phyloP scores from a whole-genome alignment of 2,329 filamentous ascomycete genomes.

The Botrytis fragariae region DNA sequence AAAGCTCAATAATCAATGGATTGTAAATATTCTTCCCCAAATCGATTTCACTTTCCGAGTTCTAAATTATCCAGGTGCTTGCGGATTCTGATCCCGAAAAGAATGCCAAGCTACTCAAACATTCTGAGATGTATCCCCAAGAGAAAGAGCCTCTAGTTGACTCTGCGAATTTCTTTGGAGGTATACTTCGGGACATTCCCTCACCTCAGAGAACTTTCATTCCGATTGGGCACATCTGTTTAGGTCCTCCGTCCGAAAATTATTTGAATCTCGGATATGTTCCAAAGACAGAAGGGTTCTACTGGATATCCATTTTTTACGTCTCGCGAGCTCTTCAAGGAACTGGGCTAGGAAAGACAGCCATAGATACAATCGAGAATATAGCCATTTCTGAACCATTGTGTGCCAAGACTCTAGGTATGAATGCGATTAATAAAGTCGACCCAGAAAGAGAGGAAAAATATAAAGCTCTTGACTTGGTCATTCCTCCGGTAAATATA shows the following conservation, averaged over 20 bases:
- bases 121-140: conserved; percentile 24
- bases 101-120: conserved; percentile 25
- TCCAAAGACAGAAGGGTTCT: conserved; percentile 24
- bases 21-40: conserved; percentile 23
- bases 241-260: conserved; percentile 22
- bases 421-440: conserved; percentile 27
- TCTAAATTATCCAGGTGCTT: conserved; percentile 26
- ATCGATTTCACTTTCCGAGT: background rate
- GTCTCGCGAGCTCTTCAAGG: conserved; percentile 32
- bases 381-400: conserved; percentile 29
- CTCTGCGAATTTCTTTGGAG: conserved; percentile 26
- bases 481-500: conserved; percentile 23
- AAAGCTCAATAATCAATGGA: conserved; percentile 31
- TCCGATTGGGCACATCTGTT: conserved; percentile 34
- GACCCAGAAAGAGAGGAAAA: conserved; percentile 23
- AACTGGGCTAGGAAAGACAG: conserved; percentile 28
- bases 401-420: conserved; percentile 27
- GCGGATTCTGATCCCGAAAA: conserved; percentile 23
- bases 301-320: conserved; percentile 32
- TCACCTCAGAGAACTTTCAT: conserved; percentile 24
- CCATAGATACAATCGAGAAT: conserved; percentile 31
- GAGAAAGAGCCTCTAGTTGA: conserved; percentile 28
- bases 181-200: conserved; percentile 25
- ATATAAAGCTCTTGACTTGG: conserved; percentile 22
- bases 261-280: conserved; percentile 20